Conservation (phyloP, 2,329 filamentous ascomycete genomes). For the Xylariales sp. region DNA sequence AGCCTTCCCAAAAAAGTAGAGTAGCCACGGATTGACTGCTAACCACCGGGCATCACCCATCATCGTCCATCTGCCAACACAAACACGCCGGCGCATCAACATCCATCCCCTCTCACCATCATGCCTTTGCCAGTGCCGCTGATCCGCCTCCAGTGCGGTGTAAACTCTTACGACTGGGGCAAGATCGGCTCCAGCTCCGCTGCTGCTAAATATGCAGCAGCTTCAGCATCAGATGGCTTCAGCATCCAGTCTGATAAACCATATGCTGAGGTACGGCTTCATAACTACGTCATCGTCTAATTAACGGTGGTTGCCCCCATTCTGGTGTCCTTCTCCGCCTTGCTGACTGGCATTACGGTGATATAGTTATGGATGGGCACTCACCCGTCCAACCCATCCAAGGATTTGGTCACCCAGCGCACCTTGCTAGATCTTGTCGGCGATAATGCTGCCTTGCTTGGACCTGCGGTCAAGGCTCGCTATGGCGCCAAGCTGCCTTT, state of each 20-base stretch:
- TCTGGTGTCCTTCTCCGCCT: too few relatives aligned
- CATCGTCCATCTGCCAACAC: too few relatives aligned
- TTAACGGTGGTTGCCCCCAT: neutral
- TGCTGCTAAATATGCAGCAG: conserved; percentile 83
- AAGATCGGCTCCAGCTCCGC: conserved; percentile 86
- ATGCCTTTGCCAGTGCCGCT: conserved; percentile 62
- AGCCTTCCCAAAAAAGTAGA: too few relatives aligned
- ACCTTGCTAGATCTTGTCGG: conserved; percentile 82
- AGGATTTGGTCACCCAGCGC: conserved; percentile 77
- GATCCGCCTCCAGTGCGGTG: conserved; percentile 81
- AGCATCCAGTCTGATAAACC: conserved; percentile 81
- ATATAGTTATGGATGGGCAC: conserved; percentile 99
- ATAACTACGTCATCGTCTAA: too few relatives aligned
- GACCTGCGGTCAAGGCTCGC: conserved; percentile 63
- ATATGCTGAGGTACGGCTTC: conserved; percentile 73
- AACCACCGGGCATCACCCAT: too few relatives aligned
- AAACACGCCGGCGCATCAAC: too few relatives aligned
- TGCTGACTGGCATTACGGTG: too few relatives aligned
- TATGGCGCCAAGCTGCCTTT: conserved; percentile 87
- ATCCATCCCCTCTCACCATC: too few relatives aligned
- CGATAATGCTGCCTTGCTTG: conserved; percentile 81
- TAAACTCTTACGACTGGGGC: conserved; percentile 99
- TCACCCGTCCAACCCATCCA: conserved; percentile 92
- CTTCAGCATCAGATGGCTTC: conserved; percentile 72
- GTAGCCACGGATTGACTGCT: too few relatives aligned